Evolutionary conservation across 2,329 filamentous ascomycete species (phyloP), one percentile per base, ranked within the genome.

Genomic region (Annulohypoxylon truncatum): DNA sequence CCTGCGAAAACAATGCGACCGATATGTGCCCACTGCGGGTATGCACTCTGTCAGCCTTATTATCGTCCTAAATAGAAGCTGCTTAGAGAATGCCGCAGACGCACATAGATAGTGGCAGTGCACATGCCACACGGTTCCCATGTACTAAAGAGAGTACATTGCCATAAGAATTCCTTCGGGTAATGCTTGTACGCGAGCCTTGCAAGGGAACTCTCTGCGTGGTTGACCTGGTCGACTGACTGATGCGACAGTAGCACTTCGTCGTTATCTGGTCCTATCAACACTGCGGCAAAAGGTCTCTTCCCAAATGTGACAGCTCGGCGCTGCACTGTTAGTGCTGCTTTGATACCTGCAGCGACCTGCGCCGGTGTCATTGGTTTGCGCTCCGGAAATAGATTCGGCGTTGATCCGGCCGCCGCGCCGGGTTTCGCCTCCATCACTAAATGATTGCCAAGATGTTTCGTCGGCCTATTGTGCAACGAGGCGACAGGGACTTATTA

Each of bases 91-190:
- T 20, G 8, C 13, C 9, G 3, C 6, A 48, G 28, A 55, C 72
- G 50, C 40, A 74, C 70, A 62, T 73, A 75, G 4, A 73, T 64
- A 12, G 72, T 74, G 18, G 68, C 71, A 57, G 77, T 76, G 69
- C 83, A 86, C 84, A 86, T 86, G 18, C 82, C 83, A 64, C 84
- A 86, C 1, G 84, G 84, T 72, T 86, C 84, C 84, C 84, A 86
- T 9, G 84, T 86, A 20, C 80, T 82, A 48, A 85, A 81, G 38
- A 86, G 72, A 0, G 83, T 85, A 69, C 83, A 86, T 35, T 71
- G 72, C 75, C 81, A 82, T 2, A 86, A 78, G 68, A 82, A 86
- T 12, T 79, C 77, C 65, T 82, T 81, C 2, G 79, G 75, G 69
- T 82, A 85, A 68, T 86, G 84, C 4, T 76, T 72, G 13, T 83